Evolutionary conservation across 1,139 yeast species (phyloP), one percentile per base, ranked within the genome.

Genomic region (Saccharomycopsis hybrid): DNA sequence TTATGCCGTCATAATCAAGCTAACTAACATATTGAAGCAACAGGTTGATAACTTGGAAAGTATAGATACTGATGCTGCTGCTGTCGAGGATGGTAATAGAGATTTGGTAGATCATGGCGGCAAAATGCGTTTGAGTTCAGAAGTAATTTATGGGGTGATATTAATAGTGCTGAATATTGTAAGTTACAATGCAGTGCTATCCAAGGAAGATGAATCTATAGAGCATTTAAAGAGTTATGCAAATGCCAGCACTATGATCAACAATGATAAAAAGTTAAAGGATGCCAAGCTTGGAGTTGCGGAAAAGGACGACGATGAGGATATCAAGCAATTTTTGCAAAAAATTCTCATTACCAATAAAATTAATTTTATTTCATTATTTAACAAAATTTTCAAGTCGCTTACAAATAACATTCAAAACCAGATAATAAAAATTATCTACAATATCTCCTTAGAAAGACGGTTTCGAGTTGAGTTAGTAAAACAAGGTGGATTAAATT

Each of bases 401-500:
- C 36, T 55, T 2, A 57, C 62, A 1, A 43, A 13, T 27, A 57
- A 63, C 46, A 52, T 57, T 41, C 55, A 58, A 42, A 38, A 53
- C 29, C 58, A 58, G 50, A 43, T 58, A 3, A 47, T 63, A 2
- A 56, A 53, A 46, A 46, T 62, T 8, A 31, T 63, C 18, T 47
- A 47, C 44, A 63, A 64, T 43, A 46, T 62, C 3, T 49, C 60
- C 8, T 36, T 37, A 3, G 43, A 46, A 9, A 62, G 62, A 44
- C 44, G 43, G 0, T 60, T 63, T 2, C 65, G 73, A 35, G 62
- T 63, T n/a, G 72, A 66, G 30, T 59, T 76, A 11, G 74, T 73
- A 11, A 66, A 70, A 46, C 78, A 76, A 56, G 81, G 80, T 0
- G 74, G 71, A 0, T 56, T 76, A 40, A 69, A 65, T 42, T 56